Evolutionary conservation across 225 moss, liverwort and hornwort genomes (phyloP), one percentile per base, ranked within the genome.

Genomic region (Thuidium tamariscinum): DNA sequence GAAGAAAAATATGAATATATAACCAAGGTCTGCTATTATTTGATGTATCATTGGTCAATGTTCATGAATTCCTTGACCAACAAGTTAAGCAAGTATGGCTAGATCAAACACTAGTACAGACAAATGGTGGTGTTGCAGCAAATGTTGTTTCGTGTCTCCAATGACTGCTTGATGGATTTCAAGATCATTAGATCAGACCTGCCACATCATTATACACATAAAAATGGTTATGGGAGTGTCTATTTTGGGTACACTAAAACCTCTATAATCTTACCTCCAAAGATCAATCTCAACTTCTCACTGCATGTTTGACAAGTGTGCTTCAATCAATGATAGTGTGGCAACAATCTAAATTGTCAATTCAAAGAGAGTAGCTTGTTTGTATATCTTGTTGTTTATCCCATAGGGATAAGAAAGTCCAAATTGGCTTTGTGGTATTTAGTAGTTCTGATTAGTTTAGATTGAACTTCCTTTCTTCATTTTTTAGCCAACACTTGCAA

Each of bases 111-210:
- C n/a, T n/a, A n/a, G n/a, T n/a, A n/a, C n/a, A n/a, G n/a, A n/a
- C n/a, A 99, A 61, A 99, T 99, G 32, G 94, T 95, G 39, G 99
- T 96, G 87, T 93, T 95, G 84, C 95, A 95, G 87, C 96, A 97
- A 55, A 99, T 96, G 88, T 95, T 97, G 88, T 95, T 95, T 71
- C 95, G 87, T 64, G 95, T 90, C 88, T 95, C 96, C 80, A 99
- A 85, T 34, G 96, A 95, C 79, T 99, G 96, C 84, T 97, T 97
- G 81, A 99, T 99, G 65, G 95, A 93, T 88, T 96, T 97, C 88
- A 99, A 88, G 80, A 95, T 93, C 46, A 91, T 86, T 32, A 94
- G 94, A 89, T 99, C 97, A 68, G 97, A 92, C 82, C 94, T 93
- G 82, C 11, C 36, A 59, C 59, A 76, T 81, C 72, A 73, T 29